phyloP scores from a whole-genome alignment of 2,329 filamentous ascomycete species.

The Trichoderma arundinaceum region DNA sequence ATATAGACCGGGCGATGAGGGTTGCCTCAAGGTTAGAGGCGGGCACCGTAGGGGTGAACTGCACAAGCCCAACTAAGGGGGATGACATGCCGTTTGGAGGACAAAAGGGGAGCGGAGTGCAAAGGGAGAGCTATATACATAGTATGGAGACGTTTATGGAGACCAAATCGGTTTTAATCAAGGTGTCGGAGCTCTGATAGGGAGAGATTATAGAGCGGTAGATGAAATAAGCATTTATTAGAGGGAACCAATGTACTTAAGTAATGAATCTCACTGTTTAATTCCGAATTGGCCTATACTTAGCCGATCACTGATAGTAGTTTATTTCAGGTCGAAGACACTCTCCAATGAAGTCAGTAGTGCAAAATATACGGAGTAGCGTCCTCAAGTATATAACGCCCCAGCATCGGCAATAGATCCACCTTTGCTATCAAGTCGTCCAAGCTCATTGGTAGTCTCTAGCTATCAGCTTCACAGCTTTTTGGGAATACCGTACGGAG shows the following conservation, averaged over 20 bases:
- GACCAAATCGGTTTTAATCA: background rate
- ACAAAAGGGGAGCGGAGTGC: constrained; percentile 24
- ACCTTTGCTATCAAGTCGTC: too few species aligned
- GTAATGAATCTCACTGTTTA: constrained; percentile 32
- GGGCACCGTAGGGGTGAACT: constrained; percentile 52
- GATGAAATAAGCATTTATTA: background rate
- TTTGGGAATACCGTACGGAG: too few species aligned
- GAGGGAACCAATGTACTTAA: background rate
- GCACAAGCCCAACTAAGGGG: constrained; percentile 38
- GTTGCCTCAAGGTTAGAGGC: constrained; percentile 58
- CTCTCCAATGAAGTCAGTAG: too few species aligned
- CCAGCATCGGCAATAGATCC: too few species aligned
- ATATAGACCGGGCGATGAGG: constrained; percentile 50
- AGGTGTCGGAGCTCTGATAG: background rate
- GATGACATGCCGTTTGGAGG: constrained; percentile 40
- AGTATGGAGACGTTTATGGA: constrained; percentile 17
- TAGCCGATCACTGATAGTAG: too few species aligned
- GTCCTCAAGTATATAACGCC: too few species aligned
- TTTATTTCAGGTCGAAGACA: too few species aligned
- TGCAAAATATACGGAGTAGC: too few species aligned
- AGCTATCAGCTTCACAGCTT: too few species aligned
- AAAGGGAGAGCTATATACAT: constrained; percentile 4
- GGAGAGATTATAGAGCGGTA: background rate
- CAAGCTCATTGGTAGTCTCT: too few species aligned
- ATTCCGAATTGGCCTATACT: too few species aligned